Base-by-base conservation (phyloP, 2,329 filamentous ascomycete genomes). In the Myriosclerotinia curreyana region DNA sequence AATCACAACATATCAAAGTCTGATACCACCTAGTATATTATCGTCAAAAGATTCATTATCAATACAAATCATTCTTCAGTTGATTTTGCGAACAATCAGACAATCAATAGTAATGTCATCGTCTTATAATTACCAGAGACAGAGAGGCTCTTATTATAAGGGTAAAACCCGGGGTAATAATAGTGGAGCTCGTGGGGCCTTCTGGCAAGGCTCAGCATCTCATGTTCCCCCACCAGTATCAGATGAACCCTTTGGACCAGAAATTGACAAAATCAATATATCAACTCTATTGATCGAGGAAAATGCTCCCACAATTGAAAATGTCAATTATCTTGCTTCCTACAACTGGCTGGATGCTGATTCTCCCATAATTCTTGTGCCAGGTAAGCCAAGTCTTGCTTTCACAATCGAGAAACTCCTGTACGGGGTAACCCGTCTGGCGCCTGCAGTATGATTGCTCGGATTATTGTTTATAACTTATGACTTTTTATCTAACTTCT, bases 341-440 rank as follows among this genome's bases (percentile, higher is more conserved):
- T 85, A 82, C 74, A 84, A 80, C 68, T 84, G 81, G 82, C 44
- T 81, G 6, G 74, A 75, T 36, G 65, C 52, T 14, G 69, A 71
- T 42, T 62, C 36, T 40, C 75, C 77, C 7, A 76, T 74, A 0
- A 80, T 84, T 15, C 63, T 81, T 5, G 72, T 80, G 40, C 81
- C 80, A 68, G 80, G 80, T 80, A 65, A 66, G 74, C 64, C 52
- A 9, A 52, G n/a, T 17, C 22, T 48, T 42, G 22, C n/a, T 25
- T 9, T 59, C n/a, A 12, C 2, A 20, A 11, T 38, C 6, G 17
- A 50, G 15, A 28, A 31, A 11, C 7, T 8, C 3, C 20, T 31
- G 44, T n/a, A 28, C n/a, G 20, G 7, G 8, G 14, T 12, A 36
- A 9, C 44, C 8, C 2, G 6, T 22, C 40, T n/a, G 40, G 28